Percentiles rank a stretch among this genome's conserved stretches.
Conservation (phyloP, 495 filamentous ascomycete species). For the Pyronema omphalodes region DNA sequence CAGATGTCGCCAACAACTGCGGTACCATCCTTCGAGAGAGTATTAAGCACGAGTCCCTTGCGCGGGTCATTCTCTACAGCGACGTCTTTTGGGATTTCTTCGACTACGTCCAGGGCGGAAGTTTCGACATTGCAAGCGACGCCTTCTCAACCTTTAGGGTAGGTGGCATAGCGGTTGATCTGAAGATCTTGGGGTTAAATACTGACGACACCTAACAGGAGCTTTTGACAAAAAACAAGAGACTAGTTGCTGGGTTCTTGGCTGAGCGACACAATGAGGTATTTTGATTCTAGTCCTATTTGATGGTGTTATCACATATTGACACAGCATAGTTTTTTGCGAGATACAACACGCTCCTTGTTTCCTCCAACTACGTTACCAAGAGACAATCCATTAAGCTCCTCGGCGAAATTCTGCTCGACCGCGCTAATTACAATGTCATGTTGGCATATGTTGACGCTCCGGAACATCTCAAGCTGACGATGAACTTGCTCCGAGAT, state of each 20-base stretch:
- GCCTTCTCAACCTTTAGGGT: slow-evolving; percentile 94
- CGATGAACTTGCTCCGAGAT: slow-evolving; percentile 89
- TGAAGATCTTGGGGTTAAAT: neutral
- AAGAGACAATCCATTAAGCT: slow-evolving; percentile 97
- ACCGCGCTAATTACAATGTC: slow-evolving; percentile 88
- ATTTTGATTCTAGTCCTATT: neutral
- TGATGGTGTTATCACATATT: neutral
- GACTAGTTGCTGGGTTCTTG: slow-evolving; percentile 68
- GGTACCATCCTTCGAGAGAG: slow-evolving; percentile 82
- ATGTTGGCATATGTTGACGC: slow-evolving; percentile 96
- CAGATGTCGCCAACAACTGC: slow-evolving; percentile 82
- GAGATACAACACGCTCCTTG: slow-evolving; percentile 70
- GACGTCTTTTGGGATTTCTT: slow-evolving; percentile 98
- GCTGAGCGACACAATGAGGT: slow-evolving; percentile 55
- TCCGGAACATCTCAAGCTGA: slow-evolving; percentile 87
- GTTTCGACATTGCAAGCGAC: slow-evolving; percentile 92
- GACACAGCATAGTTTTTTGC: slow-evolving; percentile 49
- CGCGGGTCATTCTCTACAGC: slow-evolving; percentile 80
- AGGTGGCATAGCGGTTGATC: slow-evolving; percentile 18
- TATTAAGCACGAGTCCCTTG: slow-evolving; percentile 74
- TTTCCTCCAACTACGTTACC: slow-evolving; percentile 91
- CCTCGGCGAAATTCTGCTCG: slow-evolving; percentile 82
- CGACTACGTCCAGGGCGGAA: slow-evolving; percentile 83
- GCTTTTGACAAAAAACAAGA: slow-evolving; percentile 84
- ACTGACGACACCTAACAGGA: slow-evolving; percentile 36